Evolutionary conservation across 2,329 filamentous ascomycete genomes (phyloP).

Genomic region (Exophiala sp.): DNA sequence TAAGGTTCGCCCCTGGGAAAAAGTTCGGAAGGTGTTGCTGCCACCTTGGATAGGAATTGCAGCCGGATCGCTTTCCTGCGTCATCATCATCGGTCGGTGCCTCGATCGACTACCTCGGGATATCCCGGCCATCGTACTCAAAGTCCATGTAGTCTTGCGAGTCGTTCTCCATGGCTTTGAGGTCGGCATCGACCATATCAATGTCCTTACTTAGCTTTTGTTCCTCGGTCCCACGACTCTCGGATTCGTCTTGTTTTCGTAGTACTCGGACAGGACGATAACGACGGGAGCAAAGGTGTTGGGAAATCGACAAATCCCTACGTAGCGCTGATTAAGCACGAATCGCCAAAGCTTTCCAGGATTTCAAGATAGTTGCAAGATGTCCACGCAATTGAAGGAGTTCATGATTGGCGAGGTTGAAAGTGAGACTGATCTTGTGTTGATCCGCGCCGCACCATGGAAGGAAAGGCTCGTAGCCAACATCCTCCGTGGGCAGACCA

Average conservation of each 20-base stretch:
- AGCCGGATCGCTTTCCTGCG: background rate
- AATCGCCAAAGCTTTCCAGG: no score
- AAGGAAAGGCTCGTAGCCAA: no score
- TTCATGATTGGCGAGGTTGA: no score
- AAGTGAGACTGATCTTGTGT: no score
- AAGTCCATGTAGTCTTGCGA: background rate
- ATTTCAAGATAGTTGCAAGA: no score
- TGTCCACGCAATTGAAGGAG: no score
- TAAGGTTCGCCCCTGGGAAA: background rate
- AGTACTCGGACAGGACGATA: background rate
- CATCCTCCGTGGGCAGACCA: no score
- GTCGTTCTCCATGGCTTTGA: background rate
- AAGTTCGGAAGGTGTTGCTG: background rate
- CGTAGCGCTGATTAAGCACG: no score
- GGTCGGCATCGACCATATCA: background rate
- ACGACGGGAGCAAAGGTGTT: no score
- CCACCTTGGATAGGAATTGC: background rate
- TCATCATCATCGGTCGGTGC: background rate
- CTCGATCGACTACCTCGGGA: background rate
- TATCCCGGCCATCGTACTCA: background rate
- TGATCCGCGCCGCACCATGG: no score
- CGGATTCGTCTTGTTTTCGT: background rate
- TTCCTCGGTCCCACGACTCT: background rate
- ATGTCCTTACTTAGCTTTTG: background rate
- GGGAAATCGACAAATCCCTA: no score